phyloP scores from a whole-genome alignment of 345 rosid genomes.

The Brassica napus region DNA sequence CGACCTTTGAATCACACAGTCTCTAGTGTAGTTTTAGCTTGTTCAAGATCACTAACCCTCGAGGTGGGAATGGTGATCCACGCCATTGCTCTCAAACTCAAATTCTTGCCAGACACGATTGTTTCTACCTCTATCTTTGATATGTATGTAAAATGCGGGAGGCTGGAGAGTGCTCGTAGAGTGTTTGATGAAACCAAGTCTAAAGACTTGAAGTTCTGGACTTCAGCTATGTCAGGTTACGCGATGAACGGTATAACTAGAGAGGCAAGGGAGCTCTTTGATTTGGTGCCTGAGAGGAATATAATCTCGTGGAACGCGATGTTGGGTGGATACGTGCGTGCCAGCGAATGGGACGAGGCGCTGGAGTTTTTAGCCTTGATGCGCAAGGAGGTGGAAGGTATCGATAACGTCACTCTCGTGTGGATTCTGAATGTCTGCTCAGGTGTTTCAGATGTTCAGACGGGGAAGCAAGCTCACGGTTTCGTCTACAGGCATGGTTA shows the following conservation, averaged over 20 bases:
- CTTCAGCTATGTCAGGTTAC: slow-evolving; percentile 70
- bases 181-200: slow-evolving; percentile 55
- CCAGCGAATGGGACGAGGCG: slow-evolving; percentile 66
- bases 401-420: slow-evolving; percentile 65
- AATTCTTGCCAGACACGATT: slow-evolving; percentile 50
- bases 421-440: slow-evolving; percentile 64
- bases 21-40: slow-evolving; percentile 70
- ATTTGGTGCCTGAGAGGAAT: slow-evolving; percentile 74
- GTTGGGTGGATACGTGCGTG: slow-evolving; percentile 69
- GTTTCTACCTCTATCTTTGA: slow-evolving; percentile 64
- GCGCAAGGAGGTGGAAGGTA: slow-evolving; percentile 47
- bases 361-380: slow-evolving; percentile 51
- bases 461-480: slow-evolving; percentile 81
- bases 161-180: slow-evolving; percentile 59
- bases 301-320: slow-evolving; percentile 81
- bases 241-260: slow-evolving; percentile 57
- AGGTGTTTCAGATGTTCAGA: slow-evolving; percentile 67
- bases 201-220: slow-evolving; percentile 68
- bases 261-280: slow-evolving; percentile 72
- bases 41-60: slow-evolving; percentile 64
- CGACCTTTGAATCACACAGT: slow-evolving; percentile 67
- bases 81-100: slow-evolving; percentile 51
- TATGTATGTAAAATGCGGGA: slow-evolving; percentile 70
- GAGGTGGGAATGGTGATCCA: slow-evolving; percentile 75
- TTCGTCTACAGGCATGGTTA: slow-evolving; percentile 61